These are phyloP conservation scores for Termitomyces sp. DNA, from an alignment of 768 basidiomycete genomes.

Conservation along the genomic window DNA sequence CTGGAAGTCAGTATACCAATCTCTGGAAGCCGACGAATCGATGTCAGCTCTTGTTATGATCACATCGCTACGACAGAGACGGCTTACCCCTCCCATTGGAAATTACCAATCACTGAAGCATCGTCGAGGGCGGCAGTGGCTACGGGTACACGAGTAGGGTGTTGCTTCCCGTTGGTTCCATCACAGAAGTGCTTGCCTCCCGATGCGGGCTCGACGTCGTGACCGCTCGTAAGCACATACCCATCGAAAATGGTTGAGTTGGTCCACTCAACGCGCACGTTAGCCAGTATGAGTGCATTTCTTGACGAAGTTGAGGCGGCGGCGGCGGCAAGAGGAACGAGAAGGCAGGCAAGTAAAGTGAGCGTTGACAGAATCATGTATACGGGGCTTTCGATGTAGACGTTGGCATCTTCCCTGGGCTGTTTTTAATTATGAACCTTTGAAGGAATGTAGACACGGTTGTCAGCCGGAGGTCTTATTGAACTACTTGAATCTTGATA, in stretches of 20 bases:
- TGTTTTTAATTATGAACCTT: background rate
- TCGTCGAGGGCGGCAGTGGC: constrained; percentile 41
- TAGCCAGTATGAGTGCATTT: constrained; percentile 14
- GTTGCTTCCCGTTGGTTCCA: constrained; percentile 35
- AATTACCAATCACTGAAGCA: constrained; percentile 25
- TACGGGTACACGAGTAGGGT: constrained; percentile 34
- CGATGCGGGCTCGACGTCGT: constrained; percentile 31
- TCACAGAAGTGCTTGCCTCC: constrained; percentile 40
- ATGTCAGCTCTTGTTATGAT: too few relatives aligned
- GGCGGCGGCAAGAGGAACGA: background rate
- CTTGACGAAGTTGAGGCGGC: background rate
- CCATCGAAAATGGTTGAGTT: constrained; percentile 36
- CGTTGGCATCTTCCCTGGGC: too few relatives aligned
- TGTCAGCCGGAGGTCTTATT: background rate
- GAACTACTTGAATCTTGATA: too few relatives aligned
- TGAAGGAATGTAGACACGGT: background rate
- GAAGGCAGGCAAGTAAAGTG: background rate
- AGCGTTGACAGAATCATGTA: background rate
- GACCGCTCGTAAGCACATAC: constrained; percentile 32
- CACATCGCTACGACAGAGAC: background rate
- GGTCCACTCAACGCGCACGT: constrained; percentile 35
- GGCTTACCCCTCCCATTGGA: constrained; percentile 38
- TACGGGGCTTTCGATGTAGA: background rate
- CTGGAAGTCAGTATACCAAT: constrained; percentile 35
- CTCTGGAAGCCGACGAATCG: constrained; percentile 13